Conservation (phyloP, 177 flowering plant species). For the Vitis hybrid region DNA sequence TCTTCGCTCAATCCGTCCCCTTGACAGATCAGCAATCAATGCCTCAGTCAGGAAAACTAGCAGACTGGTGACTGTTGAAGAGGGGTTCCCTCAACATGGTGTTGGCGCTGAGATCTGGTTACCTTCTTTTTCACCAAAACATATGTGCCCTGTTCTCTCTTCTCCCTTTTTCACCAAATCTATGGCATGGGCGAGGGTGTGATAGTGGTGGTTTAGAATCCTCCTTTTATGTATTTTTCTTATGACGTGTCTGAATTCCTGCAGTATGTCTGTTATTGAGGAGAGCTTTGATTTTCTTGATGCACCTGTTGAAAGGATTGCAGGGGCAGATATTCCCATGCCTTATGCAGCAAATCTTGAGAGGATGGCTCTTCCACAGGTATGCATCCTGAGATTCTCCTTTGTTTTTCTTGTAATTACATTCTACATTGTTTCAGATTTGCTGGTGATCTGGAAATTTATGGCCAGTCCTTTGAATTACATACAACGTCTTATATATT, state of each 20-base stretch:
- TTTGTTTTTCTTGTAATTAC: not conserved
- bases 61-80: constrained; percentile 88
- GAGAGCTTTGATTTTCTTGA: constrained; percentile 96
- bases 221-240: no score
- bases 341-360: constrained; percentile 98
- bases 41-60: constrained; percentile 96
- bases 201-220: no score
- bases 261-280: constrained; percentile 81
- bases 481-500: no score
- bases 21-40: constrained; percentile 79
- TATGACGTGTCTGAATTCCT: no score
- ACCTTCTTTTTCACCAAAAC: not conserved
- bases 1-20: constrained; percentile 91
- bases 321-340: constrained; percentile 96
- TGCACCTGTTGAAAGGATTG: constrained; percentile 90
- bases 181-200: no score
- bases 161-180: not conserved
- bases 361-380: constrained; percentile 93
- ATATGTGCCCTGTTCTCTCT: not conserved
- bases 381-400: constrained; percentile 11
- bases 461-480: no score
- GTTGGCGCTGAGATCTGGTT: constrained; percentile 97
- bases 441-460: no score
- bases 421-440: no score
- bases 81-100: constrained; percentile 97